Base-by-base conservation (phyloP, 805 yeast genomes). In the Ogataea populi-albae region DNA sequence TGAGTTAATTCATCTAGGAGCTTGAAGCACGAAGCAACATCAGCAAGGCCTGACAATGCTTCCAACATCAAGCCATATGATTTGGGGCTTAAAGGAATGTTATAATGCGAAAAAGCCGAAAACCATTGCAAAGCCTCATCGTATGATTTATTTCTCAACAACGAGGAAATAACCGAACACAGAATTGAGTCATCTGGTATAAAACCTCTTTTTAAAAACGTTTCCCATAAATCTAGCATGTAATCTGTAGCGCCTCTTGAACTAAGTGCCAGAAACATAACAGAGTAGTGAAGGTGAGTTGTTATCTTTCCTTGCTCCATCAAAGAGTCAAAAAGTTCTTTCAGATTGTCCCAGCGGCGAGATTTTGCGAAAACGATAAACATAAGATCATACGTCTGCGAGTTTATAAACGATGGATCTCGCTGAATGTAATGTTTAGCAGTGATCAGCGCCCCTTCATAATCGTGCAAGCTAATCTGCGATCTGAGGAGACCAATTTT, bases 181-280 rank as follows among this genome's bases (percentile, higher is more conserved):
- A 66, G 55, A 1, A 78, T 63, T 6, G 54, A 49, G 2, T 65
- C 57, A 3, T 66, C 61, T 1, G 86, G 86, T 4, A 41, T 48
- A 50, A 77, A 64, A 1, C 68, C 66, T 35, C 79, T 62, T 34
- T 63, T 56, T 4, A 61, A 30, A 48, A 48, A 75, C 71, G n/a
- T 60, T 41, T 57, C 67, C 81, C 38, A 84, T 11, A 58, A 32
- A 8, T 51, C 49, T 14, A 50, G 17, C 3, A 52, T 29, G 17
- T 50, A 38, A 73, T 77, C 52, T 68, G 71, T 25, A 55, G 67
- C 26, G 50, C 57, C 45, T 73, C 77, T 7, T 75, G 80, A 22
- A 63, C 85, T 79, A 41, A 84, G 59, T 0, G 83, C 77, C 35
- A 65, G 59, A 73, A 84, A 78, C 9, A 81, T 77, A 12, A 77